phyloP scores from a whole-genome alignment of 352 stramenopile genomes.

The Phytophthora crassamura region DNA sequence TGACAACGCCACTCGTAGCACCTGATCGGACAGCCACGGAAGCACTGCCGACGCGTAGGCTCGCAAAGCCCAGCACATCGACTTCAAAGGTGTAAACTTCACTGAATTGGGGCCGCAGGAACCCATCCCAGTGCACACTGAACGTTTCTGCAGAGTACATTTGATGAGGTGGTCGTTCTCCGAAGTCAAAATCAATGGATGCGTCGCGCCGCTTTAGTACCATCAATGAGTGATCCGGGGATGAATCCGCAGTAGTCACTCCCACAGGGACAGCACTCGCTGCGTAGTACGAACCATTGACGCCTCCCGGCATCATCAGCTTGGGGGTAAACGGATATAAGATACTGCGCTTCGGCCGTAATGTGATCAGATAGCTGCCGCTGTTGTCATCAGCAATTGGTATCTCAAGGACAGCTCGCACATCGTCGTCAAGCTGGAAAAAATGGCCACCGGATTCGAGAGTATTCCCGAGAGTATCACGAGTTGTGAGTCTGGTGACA shows the following conservation, averaged over 20 bases:
- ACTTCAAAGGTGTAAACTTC: slow-evolving; percentile 68
- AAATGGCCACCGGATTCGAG: slow-evolving; percentile 58
- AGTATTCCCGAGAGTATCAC: slow-evolving; percentile 56
- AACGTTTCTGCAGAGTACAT: slow-evolving; percentile 57
- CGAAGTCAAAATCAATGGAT: slow-evolving; percentile 60
- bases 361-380: slow-evolving; percentile 52
- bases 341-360: slow-evolving; percentile 26
- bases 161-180: slow-evolving; percentile 34
- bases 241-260: slow-evolving; percentile 24
- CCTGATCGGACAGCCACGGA: slow-evolving; percentile 16
- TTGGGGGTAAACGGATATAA: slow-evolving; percentile 52
- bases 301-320: slow-evolving; percentile 56
- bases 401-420: slow-evolving; percentile 24
- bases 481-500: slow-evolving; percentile 44
- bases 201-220: slow-evolving; percentile 42
- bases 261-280: slow-evolving; percentile 38
- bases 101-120: slow-evolving; percentile 50
- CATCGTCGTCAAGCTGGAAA: slow-evolving; percentile 47
- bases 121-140: slow-evolving; percentile 66
- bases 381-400: slow-evolving; percentile 43
- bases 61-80: slow-evolving; percentile 41
- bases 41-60: slow-evolving; percentile 32
- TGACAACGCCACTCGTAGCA: slow-evolving; percentile 11
- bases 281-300: slow-evolving; percentile 64
- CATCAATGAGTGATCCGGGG: slow-evolving; percentile 18